These are phyloP conservation scores for Mycena kentingensis DNA, from an alignment of 768 basidiomycete species.

Conservation along the genomic window DNA sequence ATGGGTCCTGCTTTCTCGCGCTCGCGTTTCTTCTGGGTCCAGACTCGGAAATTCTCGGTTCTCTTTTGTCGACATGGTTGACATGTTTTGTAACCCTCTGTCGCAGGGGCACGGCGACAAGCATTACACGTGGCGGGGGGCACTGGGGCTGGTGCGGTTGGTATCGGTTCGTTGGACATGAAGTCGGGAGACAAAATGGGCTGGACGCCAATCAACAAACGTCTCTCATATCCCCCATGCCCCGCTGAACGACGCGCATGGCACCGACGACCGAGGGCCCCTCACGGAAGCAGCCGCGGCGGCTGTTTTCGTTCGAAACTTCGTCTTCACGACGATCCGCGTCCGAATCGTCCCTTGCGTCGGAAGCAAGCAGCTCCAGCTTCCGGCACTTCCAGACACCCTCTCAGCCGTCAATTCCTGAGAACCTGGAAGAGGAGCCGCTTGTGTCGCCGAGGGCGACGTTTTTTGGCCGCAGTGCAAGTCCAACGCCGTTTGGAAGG, in stretches of 20 bases:
- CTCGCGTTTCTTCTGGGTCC: neutral
- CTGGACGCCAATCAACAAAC: neutral
- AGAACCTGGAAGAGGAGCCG: neutral
- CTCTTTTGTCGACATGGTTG: slow-evolving; percentile 12
- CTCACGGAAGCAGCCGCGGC: slow-evolving; percentile 18
- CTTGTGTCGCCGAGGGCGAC: neutral
- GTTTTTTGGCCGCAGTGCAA: neutral
- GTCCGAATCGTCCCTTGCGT: slow-evolving; percentile 17
- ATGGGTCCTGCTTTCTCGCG: neutral
- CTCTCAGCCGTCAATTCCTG: slow-evolving; percentile 9
- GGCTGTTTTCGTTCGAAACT: slow-evolving; percentile 30
- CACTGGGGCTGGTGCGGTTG: neutral
- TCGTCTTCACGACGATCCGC: slow-evolving; percentile 22
- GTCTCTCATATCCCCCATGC: neutral
- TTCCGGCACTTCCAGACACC: slow-evolving; percentile 12
- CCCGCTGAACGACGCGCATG: neutral
- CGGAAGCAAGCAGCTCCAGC: slow-evolving; percentile 11
- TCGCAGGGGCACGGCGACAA: slow-evolving; percentile 5
- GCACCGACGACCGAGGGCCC: slow-evolving; percentile 19
- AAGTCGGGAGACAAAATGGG: neutral
- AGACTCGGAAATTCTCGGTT: neutral
- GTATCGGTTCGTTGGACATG: neutral
- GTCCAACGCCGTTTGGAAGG: slow-evolving; percentile 10
- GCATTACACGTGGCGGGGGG: neutral
- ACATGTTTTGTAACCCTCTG: slow-evolving; percentile 5